Evolutionary conservation across 1,284 basidiomycete species (phyloP), one percentile per base, ranked within the genome.

Genomic region (Sporisorium sorghi): DNA sequence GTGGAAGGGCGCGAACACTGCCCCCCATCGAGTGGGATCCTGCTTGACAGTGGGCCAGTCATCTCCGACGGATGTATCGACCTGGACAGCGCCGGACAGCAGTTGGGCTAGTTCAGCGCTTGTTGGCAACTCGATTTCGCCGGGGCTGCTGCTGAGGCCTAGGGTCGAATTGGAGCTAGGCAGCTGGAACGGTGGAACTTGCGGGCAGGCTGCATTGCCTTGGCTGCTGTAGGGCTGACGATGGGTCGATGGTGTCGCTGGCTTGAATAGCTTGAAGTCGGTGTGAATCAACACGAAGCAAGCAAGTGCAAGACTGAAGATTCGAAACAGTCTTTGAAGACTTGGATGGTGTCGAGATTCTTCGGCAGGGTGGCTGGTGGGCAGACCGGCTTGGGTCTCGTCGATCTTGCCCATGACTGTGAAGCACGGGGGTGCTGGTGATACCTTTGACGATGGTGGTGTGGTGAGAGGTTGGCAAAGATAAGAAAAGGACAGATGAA

Each of bases 11-110:
- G 58, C 66, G 53, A 78, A 78, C 14, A 78, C 69, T 17, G 51
- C 24, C 28, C 56, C 42, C 76, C 76, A 78, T 26, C 60, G 54
- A 17, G 43, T 51, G 8, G 76, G 76, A 28, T 75, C 66, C 19
- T 78, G 58, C 10, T 39, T 39, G 2, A 76, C 70, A 10, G 70
- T 68, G 9, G 76, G 76, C 70, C 73, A 78, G 19, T 68, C 68
- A 40, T 78, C 76, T 8, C 66, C 64, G 2, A 78, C 73, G 17
- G 62, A 68, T 10, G 76, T 78, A 28, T 78, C 76, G 28, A 78
- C 67, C 44, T 76, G 70, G n/a, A 77, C 58, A 3, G 75, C 72
- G 15, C 75, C 72, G 3, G 72, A 74, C 7, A 74, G 62, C 14
- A 70, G 58, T n/a, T 54, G 43, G 12, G 72, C 65, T 4, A 74